Evolutionary conservation across 257 asterid genomes (phyloP).

Genomic region (Solanum bulbocastanum): DNA sequence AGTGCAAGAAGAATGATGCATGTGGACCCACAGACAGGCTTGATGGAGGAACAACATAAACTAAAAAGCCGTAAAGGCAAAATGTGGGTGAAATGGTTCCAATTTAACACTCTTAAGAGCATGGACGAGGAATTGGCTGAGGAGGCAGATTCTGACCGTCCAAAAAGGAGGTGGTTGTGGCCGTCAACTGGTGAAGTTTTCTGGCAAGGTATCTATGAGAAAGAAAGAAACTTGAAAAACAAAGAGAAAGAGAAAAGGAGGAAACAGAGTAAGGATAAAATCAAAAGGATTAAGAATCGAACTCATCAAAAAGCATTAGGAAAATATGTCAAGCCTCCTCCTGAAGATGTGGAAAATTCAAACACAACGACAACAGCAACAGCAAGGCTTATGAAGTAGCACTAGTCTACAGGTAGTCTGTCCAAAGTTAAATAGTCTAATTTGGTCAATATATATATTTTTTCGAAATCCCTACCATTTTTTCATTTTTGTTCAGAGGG

Average conservation of each 20-base stretch:
- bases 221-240: conserved; percentile 45
- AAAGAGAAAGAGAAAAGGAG: conserved; percentile 61
- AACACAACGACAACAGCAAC: conserved; percentile 24
- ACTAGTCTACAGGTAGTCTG: conserved; percentile 8
- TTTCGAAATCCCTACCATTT: conserved; percentile 13
- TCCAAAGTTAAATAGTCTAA: conserved; percentile 10
- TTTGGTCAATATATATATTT: conserved; percentile 3
- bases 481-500: conserved; percentile 33
- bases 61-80: conserved; percentile 56
- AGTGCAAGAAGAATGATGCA: conserved; percentile 81
- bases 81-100: conserved; percentile 95
- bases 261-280: conserved; percentile 65
- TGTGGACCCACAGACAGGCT: conserved; percentile 61
- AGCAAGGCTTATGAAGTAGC: conserved; percentile 25
- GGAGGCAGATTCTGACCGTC: conserved; percentile 59
- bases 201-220: conserved; percentile 74
- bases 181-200: conserved; percentile 81
- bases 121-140: conserved; percentile 92
- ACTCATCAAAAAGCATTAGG: conserved; percentile 72
- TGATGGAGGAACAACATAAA: conserved; percentile 70
- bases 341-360: conserved; percentile 21
- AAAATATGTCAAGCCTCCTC: conserved; percentile 71
- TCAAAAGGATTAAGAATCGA: conserved; percentile 55
- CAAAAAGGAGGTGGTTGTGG: conserved; percentile 71
- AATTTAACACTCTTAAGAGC: conserved; percentile 56